Evolutionary conservation across 441 rosid species (phyloP), one percentile per base, ranked within the genome.

Genomic region (California macrophylla): DNA sequence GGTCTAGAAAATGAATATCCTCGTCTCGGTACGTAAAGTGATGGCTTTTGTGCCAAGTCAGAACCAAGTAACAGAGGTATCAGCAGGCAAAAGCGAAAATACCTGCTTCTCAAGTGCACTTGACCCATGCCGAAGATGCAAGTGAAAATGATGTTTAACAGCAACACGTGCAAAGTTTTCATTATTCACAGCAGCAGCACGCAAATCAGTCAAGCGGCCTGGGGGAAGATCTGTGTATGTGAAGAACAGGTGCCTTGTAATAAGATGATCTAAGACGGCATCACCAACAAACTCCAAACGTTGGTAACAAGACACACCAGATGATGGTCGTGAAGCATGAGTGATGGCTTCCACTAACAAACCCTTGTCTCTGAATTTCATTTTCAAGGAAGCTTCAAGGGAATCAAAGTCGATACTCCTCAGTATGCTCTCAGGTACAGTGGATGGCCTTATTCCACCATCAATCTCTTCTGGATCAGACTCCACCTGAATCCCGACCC

Each of bases 141-240:
- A 75, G 72, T 95, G 98, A 70, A 95, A 90, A 86, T 86, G 87
- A 76, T 90, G 99, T 62, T 92, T 92, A 71, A 95, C 99, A 1
- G 98, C 97, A 69, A 95, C 97, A 61, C 98, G 99, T 24, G 99
- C 98, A 72, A 95, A 95, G 54, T 95, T 95, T 77, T 95, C 99
- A 70, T 95, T 95, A 82, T 95, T 95, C 69, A 95, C 99, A 69
- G 99, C 99, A 67, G 99, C 98, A 76, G 98, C 99, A 69, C 99
- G 90, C 74, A 95, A 82, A 82, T 95, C 99, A 9, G 99, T 95
- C 85, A 95, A 81, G 54, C 98, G 90, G 60, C 99, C 99, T 21
- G 99, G 99, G 34, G 99, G 98, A 62, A 92, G 90, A 81, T 89
- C 81, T 16, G 95, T 88, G 73, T 92, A 90, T 0, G 95, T 87